A percentile compares a stretch with the other conserved stretches of the same genome.
Evolutionary conservation across 208 protist species (phyloP).

Genomic region (Leishmania aethiopica): DNA sequence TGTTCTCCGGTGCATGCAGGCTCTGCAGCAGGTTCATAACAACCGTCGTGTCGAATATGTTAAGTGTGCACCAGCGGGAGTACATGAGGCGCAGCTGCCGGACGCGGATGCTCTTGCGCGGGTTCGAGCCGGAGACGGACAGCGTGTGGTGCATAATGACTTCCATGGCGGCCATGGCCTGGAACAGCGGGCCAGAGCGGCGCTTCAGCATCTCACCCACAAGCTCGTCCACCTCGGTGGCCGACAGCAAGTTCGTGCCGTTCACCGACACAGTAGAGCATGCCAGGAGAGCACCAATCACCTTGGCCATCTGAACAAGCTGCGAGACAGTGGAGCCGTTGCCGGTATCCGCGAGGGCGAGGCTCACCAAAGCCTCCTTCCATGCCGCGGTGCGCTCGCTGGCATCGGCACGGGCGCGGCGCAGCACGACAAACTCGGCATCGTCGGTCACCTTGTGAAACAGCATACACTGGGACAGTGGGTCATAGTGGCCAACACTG

Average conservation of each 20-base stretch:
- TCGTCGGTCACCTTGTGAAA: slow-evolving; percentile 64
- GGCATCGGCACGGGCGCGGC: slow-evolving; percentile 35
- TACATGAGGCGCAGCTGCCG: slow-evolving; percentile 54
- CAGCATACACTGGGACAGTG: slow-evolving; percentile 64
- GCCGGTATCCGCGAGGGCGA: slow-evolving; percentile 43
- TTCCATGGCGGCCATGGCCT: slow-evolving; percentile 72
- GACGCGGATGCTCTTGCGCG: slow-evolving; percentile 40
- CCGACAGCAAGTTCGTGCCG: slow-evolving; percentile 38
- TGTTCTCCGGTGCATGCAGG: slow-evolving; percentile 29
- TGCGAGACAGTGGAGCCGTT: slow-evolving; percentile 54
- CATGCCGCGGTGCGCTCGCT: slow-evolving; percentile 35
- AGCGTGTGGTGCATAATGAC: slow-evolving; percentile 68
- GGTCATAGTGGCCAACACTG: slow-evolving; percentile 60
- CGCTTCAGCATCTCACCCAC: slow-evolving; percentile 44
- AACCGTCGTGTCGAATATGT: slow-evolving; percentile 39
- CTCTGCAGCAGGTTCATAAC: slow-evolving; percentile 50
- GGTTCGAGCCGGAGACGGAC: slow-evolving; percentile 22
- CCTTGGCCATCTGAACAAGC: slow-evolving; percentile 67
- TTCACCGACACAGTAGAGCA: slow-evolving; percentile 44
- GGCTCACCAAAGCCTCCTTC: slow-evolving; percentile 47
- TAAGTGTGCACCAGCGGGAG: slow-evolving; percentile 51
- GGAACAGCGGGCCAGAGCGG: slow-evolving; percentile 38
- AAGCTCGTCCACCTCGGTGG: slow-evolving; percentile 46
- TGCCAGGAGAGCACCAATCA: slow-evolving; percentile 59
- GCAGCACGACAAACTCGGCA: slow-evolving; percentile 65